A percentile compares a stretch with the other conserved stretches of the same genome.
Evolutionary conservation across 2,329 filamentous ascomycete species (phyloP).

Genomic region (Neofusicoccum cordaticola): DNA sequence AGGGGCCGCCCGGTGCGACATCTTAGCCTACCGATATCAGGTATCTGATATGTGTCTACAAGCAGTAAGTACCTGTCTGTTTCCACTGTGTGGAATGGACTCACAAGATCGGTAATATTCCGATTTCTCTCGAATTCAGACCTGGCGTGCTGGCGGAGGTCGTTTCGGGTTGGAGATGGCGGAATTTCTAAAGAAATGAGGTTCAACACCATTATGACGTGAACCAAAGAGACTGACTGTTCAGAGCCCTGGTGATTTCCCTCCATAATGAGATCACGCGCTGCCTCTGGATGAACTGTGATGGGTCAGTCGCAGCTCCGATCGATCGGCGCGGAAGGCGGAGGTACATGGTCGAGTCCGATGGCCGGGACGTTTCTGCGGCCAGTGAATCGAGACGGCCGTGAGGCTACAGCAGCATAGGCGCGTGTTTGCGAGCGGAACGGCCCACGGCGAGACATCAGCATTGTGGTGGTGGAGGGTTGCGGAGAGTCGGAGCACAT

Average conservation of each 20-base stretch:
- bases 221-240: conserved; percentile 24
- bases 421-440: not conserved
- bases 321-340: not conserved
- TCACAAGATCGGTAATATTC: conserved; percentile 46
- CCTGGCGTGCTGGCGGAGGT: conserved; percentile 49
- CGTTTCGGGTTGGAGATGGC: conserved; percentile 34
- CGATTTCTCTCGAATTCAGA: conserved; percentile 49
- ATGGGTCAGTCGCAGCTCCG: not conserved
- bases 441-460: not conserved
- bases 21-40: conserved; percentile 41
- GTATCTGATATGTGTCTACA: conserved; percentile 47
- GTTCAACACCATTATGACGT: not conserved
- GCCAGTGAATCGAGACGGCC: conserved; percentile 20
- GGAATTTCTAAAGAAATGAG: conserved; percentile 30
- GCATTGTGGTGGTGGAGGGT: not conserved
- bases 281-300: conserved; percentile 49
- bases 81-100: conserved; percentile 19
- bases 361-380: conserved; percentile 31
- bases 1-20: not conserved
- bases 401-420: not conserved
- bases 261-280: conserved; percentile 48
- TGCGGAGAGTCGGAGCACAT: not conserved
- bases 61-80: conserved; percentile 16
- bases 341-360: conserved; percentile 35
- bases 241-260: conserved; percentile 44